Conservation (phyloP, 306 rosid genomes). For the Vigna trinervia region DNA sequence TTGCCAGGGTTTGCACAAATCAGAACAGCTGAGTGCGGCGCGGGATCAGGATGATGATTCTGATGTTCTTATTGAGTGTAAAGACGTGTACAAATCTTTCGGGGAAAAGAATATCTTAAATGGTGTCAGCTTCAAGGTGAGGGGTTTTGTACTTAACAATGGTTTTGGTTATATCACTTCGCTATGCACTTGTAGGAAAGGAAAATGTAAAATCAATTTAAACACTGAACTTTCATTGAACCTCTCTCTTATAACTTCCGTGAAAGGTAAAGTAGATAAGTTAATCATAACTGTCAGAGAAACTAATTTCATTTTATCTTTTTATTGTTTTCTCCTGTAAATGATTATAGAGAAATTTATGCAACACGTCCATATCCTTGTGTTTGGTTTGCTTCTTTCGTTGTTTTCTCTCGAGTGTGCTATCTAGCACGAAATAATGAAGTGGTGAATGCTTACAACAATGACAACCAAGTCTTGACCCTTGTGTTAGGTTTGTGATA, state of each 20-base stretch:
- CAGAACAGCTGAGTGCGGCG: slow-evolving; percentile 59
- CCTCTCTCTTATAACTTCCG: neutral
- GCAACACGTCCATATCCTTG: neutral
- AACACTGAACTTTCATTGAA: neutral
- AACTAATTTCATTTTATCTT: neutral
- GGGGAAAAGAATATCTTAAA: slow-evolving; percentile 94
- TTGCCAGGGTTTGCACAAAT: slow-evolving; percentile 72
- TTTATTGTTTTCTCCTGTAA: neutral
- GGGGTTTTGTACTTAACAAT: slow-evolving; percentile 35
- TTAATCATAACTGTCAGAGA: neutral
- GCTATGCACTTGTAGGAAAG: neutral
- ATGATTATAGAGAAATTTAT: neutral
- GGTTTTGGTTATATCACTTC: neutral
- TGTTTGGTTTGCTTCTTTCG: neutral
- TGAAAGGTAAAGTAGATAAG: neutral
- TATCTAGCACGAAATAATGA: slow-evolving; percentile 26
- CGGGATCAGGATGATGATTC: slow-evolving; percentile 66
- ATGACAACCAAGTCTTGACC: neutral
- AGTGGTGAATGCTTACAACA: slow-evolving; percentile 1
- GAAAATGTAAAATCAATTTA: neutral
- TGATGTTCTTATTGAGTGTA: slow-evolving; percentile 94
- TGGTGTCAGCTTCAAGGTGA: slow-evolving; percentile 99
- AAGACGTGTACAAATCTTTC: slow-evolving; percentile 85
- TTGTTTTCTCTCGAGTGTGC: slow-evolving; percentile 8
- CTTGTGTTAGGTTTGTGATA: neutral